Evolutionary conservation across 192 early-diverging fungal species (phyloP), one percentile per base, ranked within the genome.

Genomic region (Chytriomyces confervae): DNA sequence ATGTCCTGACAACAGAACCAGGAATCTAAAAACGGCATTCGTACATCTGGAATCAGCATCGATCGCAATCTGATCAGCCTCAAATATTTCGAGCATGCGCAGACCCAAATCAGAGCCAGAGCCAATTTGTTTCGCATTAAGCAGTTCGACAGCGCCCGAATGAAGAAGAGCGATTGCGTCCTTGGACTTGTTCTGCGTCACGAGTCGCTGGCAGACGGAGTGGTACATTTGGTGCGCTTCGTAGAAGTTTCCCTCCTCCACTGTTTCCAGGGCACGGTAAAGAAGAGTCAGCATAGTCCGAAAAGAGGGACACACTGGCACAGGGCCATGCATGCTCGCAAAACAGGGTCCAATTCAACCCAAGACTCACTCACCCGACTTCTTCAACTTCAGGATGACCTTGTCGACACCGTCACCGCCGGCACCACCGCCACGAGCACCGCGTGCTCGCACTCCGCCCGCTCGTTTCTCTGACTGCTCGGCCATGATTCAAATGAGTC

Each of bases 221-320:
- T 95, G 93, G 83, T 96, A 93, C 94, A 97, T 97, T 81, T 98
- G 96, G 80, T 98, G 95, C 3, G 95, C 95, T 80, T 97, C 96
- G 86, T 98, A 98, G 86, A 96, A 97, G 84, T 96, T 95, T 49
- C 93, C 95, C 76, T 86, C 85, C 6, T 7, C 46, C 65, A 51
- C 73, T 60, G 61, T 47, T n/a, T 16, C 27, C 47, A 69, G 27
- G 9, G n/a, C 44, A 27, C 44, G 66, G 47, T 16, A 43, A 9
- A 11, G 44, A 68, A 29, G 46, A 13, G 45, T 10, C 48, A 60
- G 71, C 27, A 16, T 50, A 23, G 29, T 62, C 16, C n/a, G 50
- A 24, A 51, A 5, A 11, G n/a, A 18, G 9, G 44, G n/a, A 70
- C 46, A 75, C 16, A 64, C 51, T 10, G 36, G n/a, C 57, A 3